Evolutionary conservation across 306 rosid genomes (phyloP), one percentile per base, ranked within the genome.

Genomic region (Arachis hypogaea): DNA sequence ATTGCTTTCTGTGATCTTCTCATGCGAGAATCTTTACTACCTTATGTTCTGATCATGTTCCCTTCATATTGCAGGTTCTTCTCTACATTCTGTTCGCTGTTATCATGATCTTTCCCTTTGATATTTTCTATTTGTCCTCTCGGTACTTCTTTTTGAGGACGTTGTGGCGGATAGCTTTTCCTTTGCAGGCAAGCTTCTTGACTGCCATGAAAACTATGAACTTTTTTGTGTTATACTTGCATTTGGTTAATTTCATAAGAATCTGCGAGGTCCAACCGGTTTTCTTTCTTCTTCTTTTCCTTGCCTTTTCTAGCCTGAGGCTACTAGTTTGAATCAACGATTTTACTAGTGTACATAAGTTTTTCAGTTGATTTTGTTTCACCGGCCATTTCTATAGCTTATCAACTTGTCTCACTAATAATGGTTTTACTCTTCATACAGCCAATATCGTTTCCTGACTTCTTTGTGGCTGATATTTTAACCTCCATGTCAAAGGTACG

Each of bases 401-500:
- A 62, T 30, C 2, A 50, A 74, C 64, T 74, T 60, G 68, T 71
- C 76, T 78, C 73, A 63, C 52, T 52, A 72, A 42, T 69, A 38
- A 74, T 52, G 57, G 57, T 47, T 78, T 33, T 82, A 78, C 86
- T 54, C 71, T 79, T 68, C 78, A 56, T 76, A 50, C 97, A 95
- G 99, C 92, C 97, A 77, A 95, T 95, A 83, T 44, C 97, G 10
- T 95, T 95, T 85, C 85, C 99, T 38, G 99, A 95, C 80, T 95
- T 95, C 85, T 95, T 95, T 66, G 40, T 95, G 76, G 99, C 98
- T 33, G 99, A 95, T 95, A 95, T 95, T 78, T 80, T 95, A 74
- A 95, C 98, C 59, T 95, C 99, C 86, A 92, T 90, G 97, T 90
- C 96, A 60, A 95, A 95, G 96, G 99, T 95, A 87, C 59, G 5